Conservation (phyloP, 106 monocot species). For the Xerophyta viscosa region DNA sequence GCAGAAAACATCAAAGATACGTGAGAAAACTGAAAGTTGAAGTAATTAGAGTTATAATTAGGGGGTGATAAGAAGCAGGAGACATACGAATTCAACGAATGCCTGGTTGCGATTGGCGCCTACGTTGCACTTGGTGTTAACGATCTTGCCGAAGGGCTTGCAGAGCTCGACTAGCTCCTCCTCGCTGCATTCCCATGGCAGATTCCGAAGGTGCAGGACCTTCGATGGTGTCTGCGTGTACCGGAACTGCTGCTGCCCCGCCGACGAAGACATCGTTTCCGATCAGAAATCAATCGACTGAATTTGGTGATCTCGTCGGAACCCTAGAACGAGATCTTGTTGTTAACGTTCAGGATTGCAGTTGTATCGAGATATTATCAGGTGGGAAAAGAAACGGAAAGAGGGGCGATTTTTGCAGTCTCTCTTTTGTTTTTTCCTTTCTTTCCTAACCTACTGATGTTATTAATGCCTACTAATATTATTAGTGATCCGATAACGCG, state of each 20-base stretch:
- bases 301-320: background rate
- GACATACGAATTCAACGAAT: slow-evolving; percentile 42
- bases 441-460: too few relatives aligned
- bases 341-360: too few relatives aligned
- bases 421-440: too few relatives aligned
- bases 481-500: too few relatives aligned
- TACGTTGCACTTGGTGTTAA: slow-evolving; percentile 60
- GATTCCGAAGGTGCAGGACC: slow-evolving; percentile 49
- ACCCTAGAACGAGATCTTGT: too few relatives aligned
- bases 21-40: background rate
- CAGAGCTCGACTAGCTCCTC: slow-evolving; percentile 51
- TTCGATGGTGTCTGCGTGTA: slow-evolving; percentile 59
- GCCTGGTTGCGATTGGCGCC: slow-evolving; percentile 57
- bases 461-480: too few relatives aligned
- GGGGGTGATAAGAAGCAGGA: background rate
- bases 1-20: too few relatives aligned
- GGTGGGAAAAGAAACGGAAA: too few relatives aligned
- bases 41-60: too few relatives aligned
- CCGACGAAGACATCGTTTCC: slow-evolving; percentile 12
- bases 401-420: too few relatives aligned
- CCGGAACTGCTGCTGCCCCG: slow-evolving; percentile 42
- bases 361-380: too few relatives aligned
- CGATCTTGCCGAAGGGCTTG: slow-evolving; percentile 45
- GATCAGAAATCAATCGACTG: background rate
- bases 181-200: slow-evolving; percentile 50